A percentile compares a stretch with the other conserved stretches of the same genome.
phyloP scores from a whole-genome alignment of 1,284 basidiomycete species.

The Cutaneotrichosporon spelunceum region DNA sequence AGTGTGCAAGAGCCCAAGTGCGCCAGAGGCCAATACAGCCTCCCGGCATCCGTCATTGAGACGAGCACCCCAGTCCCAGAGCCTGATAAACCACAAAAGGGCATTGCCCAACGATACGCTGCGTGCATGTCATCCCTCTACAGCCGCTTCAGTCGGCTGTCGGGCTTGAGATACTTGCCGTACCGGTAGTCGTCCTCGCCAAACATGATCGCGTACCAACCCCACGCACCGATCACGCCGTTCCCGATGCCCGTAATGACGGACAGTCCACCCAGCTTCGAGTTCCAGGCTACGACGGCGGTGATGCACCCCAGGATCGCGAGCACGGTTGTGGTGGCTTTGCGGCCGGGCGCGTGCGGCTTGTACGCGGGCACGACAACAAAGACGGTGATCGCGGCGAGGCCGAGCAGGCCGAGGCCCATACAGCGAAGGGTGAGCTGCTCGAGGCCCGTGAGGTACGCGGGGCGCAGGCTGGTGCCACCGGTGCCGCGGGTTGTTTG shows the following conservation, averaged over 20 bases:
- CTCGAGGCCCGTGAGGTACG: conserved; percentile 42
- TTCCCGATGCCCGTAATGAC: conserved; percentile 39
- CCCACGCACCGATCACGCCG: conserved; percentile 42
- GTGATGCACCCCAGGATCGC: conserved; percentile 36
- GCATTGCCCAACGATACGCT: background rate
- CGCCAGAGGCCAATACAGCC: no score
- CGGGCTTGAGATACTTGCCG: conserved; percentile 29
- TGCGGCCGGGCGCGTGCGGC: conserved; percentile 33
- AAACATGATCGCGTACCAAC: conserved; percentile 50
- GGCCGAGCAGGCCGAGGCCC: conserved; percentile 39
- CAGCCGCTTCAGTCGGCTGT: conserved; percentile 24
- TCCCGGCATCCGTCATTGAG: no score
- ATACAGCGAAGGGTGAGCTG: conserved; percentile 38
- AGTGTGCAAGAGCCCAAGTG: no score
- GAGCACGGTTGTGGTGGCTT: conserved; percentile 35
- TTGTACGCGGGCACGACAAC: conserved; percentile 38
- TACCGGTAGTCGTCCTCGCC: conserved; percentile 34
- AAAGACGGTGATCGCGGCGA: conserved; percentile 40
- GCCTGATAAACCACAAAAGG: no score
- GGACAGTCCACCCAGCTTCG: conserved; percentile 40
- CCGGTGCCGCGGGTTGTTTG: conserved; percentile 17
- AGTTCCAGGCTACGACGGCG: conserved; percentile 38
- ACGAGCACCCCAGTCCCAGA: no score
- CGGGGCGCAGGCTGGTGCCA: conserved; percentile 23
- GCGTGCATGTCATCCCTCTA: conserved; percentile 6